Evolutionary conservation across 139 green algal species (phyloP).

Genomic region (Haematococcus lacustris): DNA sequence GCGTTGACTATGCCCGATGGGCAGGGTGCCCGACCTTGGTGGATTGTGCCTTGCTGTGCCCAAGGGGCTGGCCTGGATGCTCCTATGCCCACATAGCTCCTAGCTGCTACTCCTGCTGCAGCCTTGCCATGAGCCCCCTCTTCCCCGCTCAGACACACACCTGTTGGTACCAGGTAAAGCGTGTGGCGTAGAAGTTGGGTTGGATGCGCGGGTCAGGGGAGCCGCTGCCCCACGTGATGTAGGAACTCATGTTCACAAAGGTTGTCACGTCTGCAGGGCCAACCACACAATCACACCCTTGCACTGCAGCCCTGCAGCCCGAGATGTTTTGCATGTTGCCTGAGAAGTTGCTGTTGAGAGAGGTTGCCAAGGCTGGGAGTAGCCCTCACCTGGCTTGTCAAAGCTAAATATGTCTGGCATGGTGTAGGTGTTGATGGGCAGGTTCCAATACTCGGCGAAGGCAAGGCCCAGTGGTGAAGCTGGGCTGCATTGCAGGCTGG

Average conservation of each 20-base stretch:
- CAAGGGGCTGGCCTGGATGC: not conserved
- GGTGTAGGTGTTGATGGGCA: not conserved
- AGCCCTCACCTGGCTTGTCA: slow-evolving; percentile 6
- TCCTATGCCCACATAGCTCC: not conserved
- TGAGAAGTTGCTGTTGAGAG: not conserved
- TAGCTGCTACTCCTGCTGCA: too few species aligned
- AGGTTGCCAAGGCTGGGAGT: not conserved
- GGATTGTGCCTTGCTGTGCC: too few species aligned
- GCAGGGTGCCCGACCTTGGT: too few species aligned
- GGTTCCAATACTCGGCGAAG: slow-evolving; percentile 29
- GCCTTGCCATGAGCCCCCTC: too few species aligned
- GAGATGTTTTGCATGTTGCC: not conserved
- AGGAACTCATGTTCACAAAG: too few species aligned
- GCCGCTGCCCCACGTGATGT: too few species aligned
- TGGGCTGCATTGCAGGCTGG: slow-evolving; percentile 12
- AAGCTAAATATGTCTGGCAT: slow-evolving; percentile 10
- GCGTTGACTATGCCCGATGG: too few species aligned
- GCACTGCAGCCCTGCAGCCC: not conserved
- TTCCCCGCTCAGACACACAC: too few species aligned
- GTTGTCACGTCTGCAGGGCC: not conserved
- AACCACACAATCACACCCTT: not conserved
- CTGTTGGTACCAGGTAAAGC: too few species aligned
- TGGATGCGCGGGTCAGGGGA: too few species aligned
- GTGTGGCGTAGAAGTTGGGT: too few species aligned
- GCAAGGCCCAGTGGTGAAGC: slow-evolving; percentile 6